Conservation (phyloP, 192 early-diverging fungal genomes). For the Physocladia obscura region DNA sequence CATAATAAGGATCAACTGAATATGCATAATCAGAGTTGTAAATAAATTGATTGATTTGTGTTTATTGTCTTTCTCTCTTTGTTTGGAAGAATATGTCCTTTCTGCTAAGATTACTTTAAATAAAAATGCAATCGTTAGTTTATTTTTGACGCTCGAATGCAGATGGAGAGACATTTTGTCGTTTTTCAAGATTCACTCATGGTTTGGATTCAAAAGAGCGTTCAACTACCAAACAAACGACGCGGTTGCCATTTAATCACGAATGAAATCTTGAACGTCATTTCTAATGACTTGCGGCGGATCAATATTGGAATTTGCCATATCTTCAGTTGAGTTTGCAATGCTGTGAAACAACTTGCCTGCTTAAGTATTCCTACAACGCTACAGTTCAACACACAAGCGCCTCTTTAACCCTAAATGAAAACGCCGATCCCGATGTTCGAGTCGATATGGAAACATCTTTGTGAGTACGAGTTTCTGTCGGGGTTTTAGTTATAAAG, state of each 20-base stretch:
- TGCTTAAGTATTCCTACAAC: not conserved
- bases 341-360: not conserved
- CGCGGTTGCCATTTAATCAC: not conserved
- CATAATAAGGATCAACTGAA: too few relatives aligned
- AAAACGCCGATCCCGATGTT: constrained; percentile 79
- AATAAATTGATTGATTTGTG: too few relatives aligned
- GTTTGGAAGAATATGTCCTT: too few relatives aligned
- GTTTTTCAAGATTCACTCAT: not conserved
- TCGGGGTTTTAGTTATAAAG: too few relatives aligned
- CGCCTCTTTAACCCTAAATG: constrained; percentile 85
- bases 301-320: not conserved
- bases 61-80: too few relatives aligned
- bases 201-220: not conserved
- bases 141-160: too few relatives aligned
- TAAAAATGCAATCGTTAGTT: too few relatives aligned
- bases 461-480: not conserved
- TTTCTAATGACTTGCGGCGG: not conserved
- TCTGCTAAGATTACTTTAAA: too few relatives aligned
- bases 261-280: not conserved
- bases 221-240: not conserved
- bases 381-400: constrained; percentile 79
- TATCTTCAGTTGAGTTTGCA: not conserved
- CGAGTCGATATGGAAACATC: constrained; percentile 84
- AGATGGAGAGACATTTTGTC: too few relatives aligned
- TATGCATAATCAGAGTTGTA: too few relatives aligned